Evolutionary conservation across 306 rosid genomes (phyloP), one percentile per base, ranked within the genome.

Genomic region (Fragaria ananassa): DNA sequence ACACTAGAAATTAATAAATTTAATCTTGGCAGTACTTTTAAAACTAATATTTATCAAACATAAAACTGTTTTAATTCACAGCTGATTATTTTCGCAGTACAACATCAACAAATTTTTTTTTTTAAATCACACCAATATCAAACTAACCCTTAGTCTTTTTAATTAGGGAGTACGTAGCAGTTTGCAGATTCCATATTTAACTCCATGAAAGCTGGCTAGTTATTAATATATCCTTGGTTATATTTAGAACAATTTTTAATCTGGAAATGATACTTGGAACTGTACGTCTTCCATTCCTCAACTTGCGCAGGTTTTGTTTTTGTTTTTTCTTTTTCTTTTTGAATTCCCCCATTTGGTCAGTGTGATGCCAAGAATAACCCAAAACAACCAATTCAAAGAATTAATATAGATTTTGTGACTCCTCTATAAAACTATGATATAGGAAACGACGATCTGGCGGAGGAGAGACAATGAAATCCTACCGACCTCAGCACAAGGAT

Each of bases 401-500:
- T 54, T 47, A 54, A 66, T 63, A 4, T 8, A 42, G 9, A 53
- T 75, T 57, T 80, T 75, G 10, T 27, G 54, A 71, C 13, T 82
- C 76, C 39, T 60, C 45, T 74, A 75, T 62, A 46, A 46, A 71
- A 76, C 67, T 83, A 61, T 47, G n/a, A 74, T 57, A 1, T n/a
- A 3, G 73, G 78, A 73, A 68, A 41, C 1, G 9, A 45, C 25
- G 7, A 14, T 12, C 2, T 18, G 47, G 50, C 41, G 67, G 27
- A 66, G 29, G 77, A 71, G 81, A 14, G 70, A 39, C 74, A 65
- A 68, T 72, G 19, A 80, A 84, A 82, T 84, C 87, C 21, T 3
- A n/a, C 50, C 76, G 88, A 86, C 74, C 87, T 81, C 87, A 84
- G 25, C 81, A 27, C 56, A 80, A 53, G 79, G 90, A 89, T 89